Evolutionary conservation across 2,329 filamentous ascomycete species (phyloP), one percentile per base, ranked within the genome.

Genomic region (Orbilia ellipsospora): DNA sequence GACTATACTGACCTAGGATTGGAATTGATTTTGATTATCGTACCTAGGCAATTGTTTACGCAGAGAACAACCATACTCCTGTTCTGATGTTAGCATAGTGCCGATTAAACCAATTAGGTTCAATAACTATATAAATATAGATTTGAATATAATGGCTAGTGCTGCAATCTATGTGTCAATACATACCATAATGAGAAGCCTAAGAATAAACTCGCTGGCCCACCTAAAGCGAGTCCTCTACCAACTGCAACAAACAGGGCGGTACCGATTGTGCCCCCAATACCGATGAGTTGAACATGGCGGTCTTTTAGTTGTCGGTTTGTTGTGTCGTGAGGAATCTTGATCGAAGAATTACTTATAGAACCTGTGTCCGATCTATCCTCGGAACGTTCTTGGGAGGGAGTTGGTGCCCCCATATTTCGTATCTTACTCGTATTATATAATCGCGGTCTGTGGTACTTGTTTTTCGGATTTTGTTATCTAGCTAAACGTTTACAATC

Each of bases 251-350:
- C 86, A 79, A 85, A 88, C 2, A 89, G 82, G 15, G 86, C 87
- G 0, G 87, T 90, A 16, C 88, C 88, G 76, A 90, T 89, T 5
- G 88, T 89, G 0, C 88, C 88, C 45, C 88, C 88, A 69, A 90
- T 90, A 36, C 86, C 88, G 69, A 88, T 87, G 42, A 88, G 83
- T 80, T 88, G 87, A 78, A 88, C 86, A 78, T 88, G 85, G 62
- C 86, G 83, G 79, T 87, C 87, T 77, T 84, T 83, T 52, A 88
- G 83, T 55, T 84, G 83, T 54, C 86, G 85, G 55, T 87, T 84
- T 4, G 73, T 77, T 8, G 51, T 57, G 50, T 77, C 73, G 54
- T 66, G 55, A 26, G 55, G 15, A 48, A 40, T 28, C 54, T 55
- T 59, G 20, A 23, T 54, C n/a, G 4, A 84, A 81, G 60, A 40